Evolutionary conservation across 2,329 filamentous ascomycete species (phyloP).

Genomic region (Moelleriella libera): DNA sequence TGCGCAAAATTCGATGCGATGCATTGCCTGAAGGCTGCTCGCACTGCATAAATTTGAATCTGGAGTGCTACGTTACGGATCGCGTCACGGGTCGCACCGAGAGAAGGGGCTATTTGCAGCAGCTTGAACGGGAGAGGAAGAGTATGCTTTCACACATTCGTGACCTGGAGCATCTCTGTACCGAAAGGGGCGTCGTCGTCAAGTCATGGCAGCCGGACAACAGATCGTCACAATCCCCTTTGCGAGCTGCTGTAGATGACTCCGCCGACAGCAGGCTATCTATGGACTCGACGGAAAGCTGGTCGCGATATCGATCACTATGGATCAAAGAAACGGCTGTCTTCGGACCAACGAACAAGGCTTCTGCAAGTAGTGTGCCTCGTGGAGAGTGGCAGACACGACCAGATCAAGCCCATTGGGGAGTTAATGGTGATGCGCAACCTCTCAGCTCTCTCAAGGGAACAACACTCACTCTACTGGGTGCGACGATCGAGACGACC

Average conservation of each 20-base stretch:
- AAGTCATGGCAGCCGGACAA: slow-evolving; percentile 28
- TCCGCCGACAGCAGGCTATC: slow-evolving; percentile 4
- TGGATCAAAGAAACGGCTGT: slow-evolving; percentile 19
- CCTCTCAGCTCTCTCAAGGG: slow-evolving; percentile 62
- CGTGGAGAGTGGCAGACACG: slow-evolving; percentile 23
- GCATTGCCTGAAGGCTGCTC: slow-evolving; percentile 68
- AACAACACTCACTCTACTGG: slow-evolving; percentile 63
- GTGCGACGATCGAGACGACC: slow-evolving; percentile 65
- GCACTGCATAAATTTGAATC: slow-evolving; percentile 61
- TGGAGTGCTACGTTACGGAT: slow-evolving; percentile 74
- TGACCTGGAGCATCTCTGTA: slow-evolving; percentile 53
- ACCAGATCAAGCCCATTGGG: slow-evolving; percentile 50
- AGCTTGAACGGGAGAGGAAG: slow-evolving; percentile 59
- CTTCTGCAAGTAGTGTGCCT: slow-evolving; percentile 11
- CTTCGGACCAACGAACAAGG: slow-evolving; percentile 5
- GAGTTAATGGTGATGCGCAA: slow-evolving; percentile 47
- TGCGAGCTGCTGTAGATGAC: slow-evolving; percentile 12
- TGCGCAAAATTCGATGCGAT: slow-evolving; percentile 82
- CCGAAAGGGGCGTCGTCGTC: slow-evolving; percentile 45
- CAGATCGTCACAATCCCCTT: slow-evolving; percentile 14
- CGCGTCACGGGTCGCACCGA: slow-evolving; percentile 73
- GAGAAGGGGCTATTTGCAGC: slow-evolving; percentile 63
- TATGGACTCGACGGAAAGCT: slow-evolving; percentile 12
- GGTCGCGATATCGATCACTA: slow-evolving; percentile 17
- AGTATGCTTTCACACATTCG: slow-evolving; percentile 52